phyloP scores from a whole-genome alignment of 306 rosid species.

The Gastrolobium bilobum region DNA sequence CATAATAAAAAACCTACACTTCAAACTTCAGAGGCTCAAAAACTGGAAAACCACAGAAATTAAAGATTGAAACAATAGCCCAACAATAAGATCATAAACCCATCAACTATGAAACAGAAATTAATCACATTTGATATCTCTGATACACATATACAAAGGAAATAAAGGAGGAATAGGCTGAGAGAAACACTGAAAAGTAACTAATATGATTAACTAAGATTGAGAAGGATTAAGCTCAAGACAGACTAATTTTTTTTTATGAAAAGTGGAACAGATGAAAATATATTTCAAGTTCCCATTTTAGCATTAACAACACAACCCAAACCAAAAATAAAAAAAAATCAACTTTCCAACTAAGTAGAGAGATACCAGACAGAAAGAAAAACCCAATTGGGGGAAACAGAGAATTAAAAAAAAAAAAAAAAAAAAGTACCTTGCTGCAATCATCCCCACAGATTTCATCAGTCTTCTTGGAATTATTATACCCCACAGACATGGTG shows the following conservation, averaged over 20 bases:
- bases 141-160: background rate
- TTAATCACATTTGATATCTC: background rate
- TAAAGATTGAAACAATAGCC: background rate
- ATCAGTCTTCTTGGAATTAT: slow-evolving; percentile 81
- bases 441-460: slow-evolving; percentile 79
- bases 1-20: slow-evolving; percentile 17
- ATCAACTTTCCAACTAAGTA: background rate
- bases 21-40: slow-evolving; percentile 9
- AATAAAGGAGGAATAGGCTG: background rate
- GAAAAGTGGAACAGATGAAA: background rate
- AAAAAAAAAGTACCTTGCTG: slow-evolving; percentile 64
- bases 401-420: background rate
- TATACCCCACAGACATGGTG: slow-evolving; percentile 80
- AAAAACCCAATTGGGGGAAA: background rate
- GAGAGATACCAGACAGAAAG: background rate
- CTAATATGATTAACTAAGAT: background rate
- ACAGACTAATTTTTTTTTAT: background rate
- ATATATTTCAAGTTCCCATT: slow-evolving; percentile 23
- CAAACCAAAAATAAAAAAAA: background rate
- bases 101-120: slow-evolving; percentile 1
- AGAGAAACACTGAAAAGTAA: background rate
- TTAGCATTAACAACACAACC: slow-evolving; percentile 1
- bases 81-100: background rate
- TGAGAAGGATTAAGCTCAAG: background rate
- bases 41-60: background rate